These are phyloP conservation scores for Marchantia paleacea DNA, from an alignment of 225 moss, liverwort and hornwort genomes.

Conservation along the genomic window DNA sequence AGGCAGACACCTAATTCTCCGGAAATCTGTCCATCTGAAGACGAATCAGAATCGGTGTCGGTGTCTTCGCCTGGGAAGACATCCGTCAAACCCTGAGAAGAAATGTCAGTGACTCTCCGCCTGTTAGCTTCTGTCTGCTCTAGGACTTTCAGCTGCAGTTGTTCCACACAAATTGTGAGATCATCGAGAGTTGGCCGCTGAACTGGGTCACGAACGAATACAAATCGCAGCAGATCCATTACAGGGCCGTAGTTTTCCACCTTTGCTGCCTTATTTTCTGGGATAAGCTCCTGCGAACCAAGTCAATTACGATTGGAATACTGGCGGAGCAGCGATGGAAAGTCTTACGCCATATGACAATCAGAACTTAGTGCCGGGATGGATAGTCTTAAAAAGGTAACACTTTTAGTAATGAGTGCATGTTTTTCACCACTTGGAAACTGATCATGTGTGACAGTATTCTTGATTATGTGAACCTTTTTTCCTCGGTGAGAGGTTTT, in stretches of 20 bases:
- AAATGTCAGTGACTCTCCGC: background rate
- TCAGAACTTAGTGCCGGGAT: too few species aligned
- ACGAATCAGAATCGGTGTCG: background rate
- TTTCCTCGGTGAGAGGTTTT: too few species aligned
- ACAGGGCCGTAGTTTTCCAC: constrained; percentile 55
- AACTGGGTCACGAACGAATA: constrained; percentile 68
- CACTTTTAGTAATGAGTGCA: too few species aligned
- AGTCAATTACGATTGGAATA: background rate
- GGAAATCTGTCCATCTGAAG: background rate
- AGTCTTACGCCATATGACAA: background rate
- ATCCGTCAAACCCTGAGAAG: background rate
- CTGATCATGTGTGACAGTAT: too few species aligned
- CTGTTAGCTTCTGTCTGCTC: constrained; percentile 11
- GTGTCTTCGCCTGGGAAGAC: background rate
- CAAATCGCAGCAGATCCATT: constrained; percentile 62
- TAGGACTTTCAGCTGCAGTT: constrained; percentile 42
- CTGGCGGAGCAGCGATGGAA: background rate
- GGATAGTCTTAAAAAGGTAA: too few species aligned
- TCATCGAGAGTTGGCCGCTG: constrained; percentile 70
- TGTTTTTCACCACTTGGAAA: too few species aligned
- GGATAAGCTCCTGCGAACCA: constrained; percentile 63
- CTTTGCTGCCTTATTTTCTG: constrained; percentile 65
- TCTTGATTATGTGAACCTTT: too few species aligned
- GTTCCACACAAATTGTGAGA: constrained; percentile 47
- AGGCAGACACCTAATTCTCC: background rate